These are phyloP conservation scores for Diversispora epigaea DNA, from an alignment of 192 early-diverging fungal species.

Conservation along the genomic window DNA sequence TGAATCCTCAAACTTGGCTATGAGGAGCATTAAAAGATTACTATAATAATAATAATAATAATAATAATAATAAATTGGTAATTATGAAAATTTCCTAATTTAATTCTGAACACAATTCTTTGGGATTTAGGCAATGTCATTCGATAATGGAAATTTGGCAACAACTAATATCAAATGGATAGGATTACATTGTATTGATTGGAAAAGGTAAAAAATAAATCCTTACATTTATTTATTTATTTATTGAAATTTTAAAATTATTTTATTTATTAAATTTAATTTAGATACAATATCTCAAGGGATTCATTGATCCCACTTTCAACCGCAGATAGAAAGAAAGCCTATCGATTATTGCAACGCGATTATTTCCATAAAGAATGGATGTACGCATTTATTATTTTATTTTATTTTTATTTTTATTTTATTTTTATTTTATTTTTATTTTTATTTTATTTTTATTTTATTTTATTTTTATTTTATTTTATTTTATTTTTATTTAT, in stretches of 20 bases:
- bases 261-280: neutral
- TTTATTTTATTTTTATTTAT: too few species aligned
- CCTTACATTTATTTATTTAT: neutral
- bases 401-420: too few species aligned
- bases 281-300: slow-evolving; percentile 26
- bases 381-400: slow-evolving; percentile 8
- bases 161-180: slow-evolving; percentile 8
- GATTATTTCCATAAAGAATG: slow-evolving; percentile 23
- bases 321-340: slow-evolving; percentile 18
- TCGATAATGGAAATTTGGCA: slow-evolving; percentile 29
- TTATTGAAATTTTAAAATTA: neutral
- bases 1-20: neutral
- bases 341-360: neutral
- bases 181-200: slow-evolving; percentile 25
- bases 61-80: neutral
- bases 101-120: too few species aligned
- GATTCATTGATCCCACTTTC: slow-evolving; percentile 13
- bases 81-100: neutral
- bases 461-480: too few species aligned
- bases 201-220: neutral
- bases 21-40: neutral
- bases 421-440: too few species aligned
- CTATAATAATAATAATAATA: neutral
- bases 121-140: slow-evolving; percentile 19
- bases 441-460: neutral